Evolutionary conservation across 1,139 yeast genomes (phyloP), one percentile per base, ranked within the genome.

Genomic region (Neolecta irregularis): DNA sequence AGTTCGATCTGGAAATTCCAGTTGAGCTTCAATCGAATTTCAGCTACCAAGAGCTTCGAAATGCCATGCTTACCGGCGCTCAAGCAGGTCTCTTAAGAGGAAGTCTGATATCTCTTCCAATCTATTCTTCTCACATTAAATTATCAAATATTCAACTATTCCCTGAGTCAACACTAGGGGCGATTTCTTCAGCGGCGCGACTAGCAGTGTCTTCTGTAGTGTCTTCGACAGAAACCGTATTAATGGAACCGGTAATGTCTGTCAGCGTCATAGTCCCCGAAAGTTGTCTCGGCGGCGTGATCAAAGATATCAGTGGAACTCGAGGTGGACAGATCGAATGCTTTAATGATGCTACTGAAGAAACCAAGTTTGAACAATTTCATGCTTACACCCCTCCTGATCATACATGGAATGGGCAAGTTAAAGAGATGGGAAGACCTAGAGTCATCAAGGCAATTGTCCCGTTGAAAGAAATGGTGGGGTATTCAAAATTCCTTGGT

Each of bases 391-490:
- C 55, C 1, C 65, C 65, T 1, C 52, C 53, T 5, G 65, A 61
- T 42, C 48, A 52, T 35, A 62, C 65, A 4, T 47, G 58, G 56
- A 52, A 59, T 42, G 43, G 58, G 46, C 6, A 57, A 54, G 39
- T 59, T 56, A 35, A 56, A 47, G n/a, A 51, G 46, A 21, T 46
- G 54, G 37, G 38, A 32, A 41, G 42, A 11, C 44, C 46, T 24
- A 77, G 78, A 48, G 58, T 68, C 2, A 68, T 85, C 26, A 59
- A 61, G 11, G 94, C 94, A 0, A 69, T 67, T 39, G 85, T 85
- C 0, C 96, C 98, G 6, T 61, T 88, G 47, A 66, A 75, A 43
- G 92, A 77, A 44, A 83, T 88, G 94, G 69, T 85, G 37, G 93
- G 95, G 1, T 88, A 88, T 51, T 64, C 81, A 37, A 72, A 74